Percentiles rank a stretch among this genome's conserved stretches.
Conservation (phyloP, 805 yeast genomes). For the Metschnikowia cubensis region DNA sequence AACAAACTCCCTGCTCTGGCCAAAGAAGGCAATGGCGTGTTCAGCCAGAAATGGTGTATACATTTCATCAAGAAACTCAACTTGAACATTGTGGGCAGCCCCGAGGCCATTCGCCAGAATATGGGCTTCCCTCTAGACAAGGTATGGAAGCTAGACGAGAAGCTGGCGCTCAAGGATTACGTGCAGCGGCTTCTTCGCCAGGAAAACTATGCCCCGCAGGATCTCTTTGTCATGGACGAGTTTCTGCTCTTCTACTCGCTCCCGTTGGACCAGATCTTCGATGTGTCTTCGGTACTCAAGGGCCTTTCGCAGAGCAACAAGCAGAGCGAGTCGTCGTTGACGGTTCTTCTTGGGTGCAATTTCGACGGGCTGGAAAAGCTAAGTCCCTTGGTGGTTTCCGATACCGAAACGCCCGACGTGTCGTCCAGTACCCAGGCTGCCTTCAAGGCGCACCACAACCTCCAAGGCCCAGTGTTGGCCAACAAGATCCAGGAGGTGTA, state of each 20-base stretch:
- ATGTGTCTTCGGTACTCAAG: constrained; percentile 40
- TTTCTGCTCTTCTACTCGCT: constrained; percentile 55
- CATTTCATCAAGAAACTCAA: constrained; percentile 46
- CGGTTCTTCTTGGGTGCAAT: constrained; percentile 61
- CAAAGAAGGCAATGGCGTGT: constrained; percentile 63
- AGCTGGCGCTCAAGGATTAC: constrained; percentile 43
- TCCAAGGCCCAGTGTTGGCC: constrained; percentile 13
- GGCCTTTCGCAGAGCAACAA: constrained; percentile 36
- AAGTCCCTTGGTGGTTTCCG: constrained; percentile 58
- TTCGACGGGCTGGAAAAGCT: constrained; percentile 61
- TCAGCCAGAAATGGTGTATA: constrained; percentile 59
- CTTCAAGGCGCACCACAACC: constrained; percentile 14
- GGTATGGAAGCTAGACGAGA: constrained; percentile 60
- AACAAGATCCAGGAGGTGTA: constrained; percentile 49
- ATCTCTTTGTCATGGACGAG: constrained; percentile 59
- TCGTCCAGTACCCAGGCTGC: constrained; percentile 24
- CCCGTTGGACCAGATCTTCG: constrained; percentile 57
- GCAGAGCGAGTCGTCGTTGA: constrained; percentile 40
- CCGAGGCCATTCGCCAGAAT: constrained; percentile 36
- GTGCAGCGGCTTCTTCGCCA: constrained; percentile 29
- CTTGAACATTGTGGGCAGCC: constrained; percentile 46
- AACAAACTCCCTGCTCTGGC: constrained; percentile 49
- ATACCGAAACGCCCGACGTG: constrained; percentile 45
- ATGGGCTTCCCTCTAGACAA: constrained; percentile 37
- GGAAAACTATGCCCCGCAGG: constrained; percentile 43